Evolutionary conservation across 1,284 basidiomycete species (phyloP).

Genomic region (Hortiboletus rubellus): DNA sequence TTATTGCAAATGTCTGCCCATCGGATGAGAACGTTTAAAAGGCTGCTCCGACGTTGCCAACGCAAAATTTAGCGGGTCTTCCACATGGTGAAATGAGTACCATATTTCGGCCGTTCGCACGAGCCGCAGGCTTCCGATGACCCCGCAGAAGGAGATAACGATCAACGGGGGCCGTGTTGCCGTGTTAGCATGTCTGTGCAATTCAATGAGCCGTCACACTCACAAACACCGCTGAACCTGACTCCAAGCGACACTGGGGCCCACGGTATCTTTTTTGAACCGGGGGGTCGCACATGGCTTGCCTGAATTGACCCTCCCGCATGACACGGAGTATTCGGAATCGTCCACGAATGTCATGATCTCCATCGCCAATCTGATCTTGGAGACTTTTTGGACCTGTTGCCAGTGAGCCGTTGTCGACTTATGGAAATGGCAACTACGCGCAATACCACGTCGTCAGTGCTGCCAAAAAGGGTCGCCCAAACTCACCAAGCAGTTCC

Average conservation of each 20-base stretch:
- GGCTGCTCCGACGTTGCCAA: conserved; percentile 18
- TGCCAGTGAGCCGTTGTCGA: conserved; percentile 12
- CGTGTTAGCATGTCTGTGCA: conserved; percentile 17
- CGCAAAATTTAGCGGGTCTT: conserved; percentile 11
- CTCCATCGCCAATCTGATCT: conserved; percentile 19
- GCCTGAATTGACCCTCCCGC: conserved; percentile 8
- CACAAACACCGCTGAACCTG: conserved; percentile 24
- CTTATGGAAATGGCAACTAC: conserved; percentile 8
- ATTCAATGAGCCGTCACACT: conserved; percentile 9
- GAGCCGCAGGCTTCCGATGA: conserved; percentile 4
- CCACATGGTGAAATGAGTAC: not conserved
- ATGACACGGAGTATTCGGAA: conserved; percentile 8
- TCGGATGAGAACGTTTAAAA: conserved; percentile 16
- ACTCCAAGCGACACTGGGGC: conserved; percentile 8
- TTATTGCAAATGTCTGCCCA: not conserved
- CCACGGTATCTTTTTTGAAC: conserved; percentile 5
- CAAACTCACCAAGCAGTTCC: conserved; percentile 10
- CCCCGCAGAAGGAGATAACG: conserved; percentile 14
- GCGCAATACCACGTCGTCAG: conserved; percentile 13
- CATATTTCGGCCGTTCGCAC: conserved; percentile 18
- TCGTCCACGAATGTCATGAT: conserved; percentile 21
- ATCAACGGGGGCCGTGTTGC: conserved; percentile 8
- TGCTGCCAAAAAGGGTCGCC: conserved; percentile 20
- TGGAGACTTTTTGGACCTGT: conserved; percentile 5
- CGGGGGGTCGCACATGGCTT: conserved; percentile 5